Evolutionary conservation across 768 basidiomycete species (phyloP).

Genomic region (Boletus rubropictus): DNA sequence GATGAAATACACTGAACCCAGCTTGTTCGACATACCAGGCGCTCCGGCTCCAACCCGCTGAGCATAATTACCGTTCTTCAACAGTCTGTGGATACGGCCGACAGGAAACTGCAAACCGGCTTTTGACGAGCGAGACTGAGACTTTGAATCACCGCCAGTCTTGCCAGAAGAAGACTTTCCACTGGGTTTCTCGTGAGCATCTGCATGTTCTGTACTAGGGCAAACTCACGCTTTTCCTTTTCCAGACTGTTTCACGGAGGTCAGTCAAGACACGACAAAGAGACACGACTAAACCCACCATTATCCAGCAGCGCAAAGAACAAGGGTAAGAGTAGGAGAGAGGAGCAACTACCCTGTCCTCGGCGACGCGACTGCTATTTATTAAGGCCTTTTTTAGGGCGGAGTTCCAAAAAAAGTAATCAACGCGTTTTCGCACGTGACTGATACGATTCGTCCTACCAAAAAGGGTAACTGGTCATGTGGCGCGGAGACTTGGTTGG

Average conservation of each 20-base stretch:
- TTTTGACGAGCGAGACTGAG: conserved; percentile 61
- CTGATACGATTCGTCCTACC: conserved; percentile 23
- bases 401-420: conserved; percentile 28
- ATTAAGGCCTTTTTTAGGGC: conserved; percentile 25
- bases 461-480: conserved; percentile 15
- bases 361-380: conserved; percentile 30
- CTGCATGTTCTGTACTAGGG: not conserved
- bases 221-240: conserved; percentile 48
- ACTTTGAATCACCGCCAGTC: conserved; percentile 48
- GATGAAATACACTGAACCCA: not conserved
- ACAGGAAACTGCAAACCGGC: conserved; percentile 73
- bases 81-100: conserved; percentile 72
- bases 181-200: conserved; percentile 21
- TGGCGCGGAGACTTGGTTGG: conserved; percentile 18
- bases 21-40: conserved; percentile 41
- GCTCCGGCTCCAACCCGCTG: conserved; percentile 67
- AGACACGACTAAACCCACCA: conserved; percentile 26
- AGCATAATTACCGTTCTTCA: conserved; percentile 71
- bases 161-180: conserved; percentile 44
- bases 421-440: conserved; percentile 35
- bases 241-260: conserved; percentile 37
- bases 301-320: conserved; percentile 14
- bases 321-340: conserved; percentile 18
- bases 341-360: conserved; percentile 2
- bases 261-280: conserved; percentile 6